Conservation (phyloP, 352 stramenopile genomes). For the Pythium scleroteichum region DNA sequence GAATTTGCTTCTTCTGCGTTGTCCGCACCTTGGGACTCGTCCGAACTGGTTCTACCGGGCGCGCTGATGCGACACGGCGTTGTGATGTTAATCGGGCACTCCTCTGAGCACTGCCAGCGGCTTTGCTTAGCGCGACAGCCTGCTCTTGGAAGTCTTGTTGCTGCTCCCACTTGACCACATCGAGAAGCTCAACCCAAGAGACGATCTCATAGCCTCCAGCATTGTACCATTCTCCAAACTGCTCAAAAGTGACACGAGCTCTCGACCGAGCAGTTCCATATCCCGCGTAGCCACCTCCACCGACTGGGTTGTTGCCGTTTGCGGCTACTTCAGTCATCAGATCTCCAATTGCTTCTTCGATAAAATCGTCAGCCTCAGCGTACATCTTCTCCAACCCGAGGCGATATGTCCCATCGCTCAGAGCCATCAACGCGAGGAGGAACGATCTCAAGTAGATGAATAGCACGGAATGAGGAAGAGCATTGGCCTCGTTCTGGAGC, state of each 20-base stretch:
- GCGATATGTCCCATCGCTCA: slow-evolving; percentile 84
- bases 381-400: slow-evolving; percentile 87
- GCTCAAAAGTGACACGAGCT: slow-evolving; percentile 85
- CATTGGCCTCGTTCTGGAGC: slow-evolving; percentile 50
- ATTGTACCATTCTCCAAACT: slow-evolving; percentile 92
- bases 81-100: slow-evolving; percentile 46
- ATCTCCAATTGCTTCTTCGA: slow-evolving; percentile 84
- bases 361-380: slow-evolving; percentile 82
- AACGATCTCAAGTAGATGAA: slow-evolving; percentile 89
- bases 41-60: slow-evolving; percentile 49
- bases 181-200: slow-evolving; percentile 85
- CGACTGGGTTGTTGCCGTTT: slow-evolving; percentile 48
- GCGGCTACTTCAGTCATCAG: slow-evolving; percentile 76
- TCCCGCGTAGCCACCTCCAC: slow-evolving; percentile 39
- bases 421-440: slow-evolving; percentile 78
- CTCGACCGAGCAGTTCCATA: slow-evolving; percentile 70
- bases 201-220: slow-evolving; percentile 77
- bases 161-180: slow-evolving; percentile 82
- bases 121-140: slow-evolving; percentile 29
- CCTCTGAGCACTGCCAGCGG: slow-evolving; percentile 26
- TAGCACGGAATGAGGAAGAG: slow-evolving; percentile 75
- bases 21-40: slow-evolving; percentile 49
- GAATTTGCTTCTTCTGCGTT: slow-evolving; percentile 67
- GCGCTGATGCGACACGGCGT: slow-evolving; percentile 44
- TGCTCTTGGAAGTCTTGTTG: slow-evolving; percentile 71